Percentiles rank a stretch among this genome's conserved stretches.
Conservation (phyloP, 257 asterid species). For the Primulina eburnea region DNA sequence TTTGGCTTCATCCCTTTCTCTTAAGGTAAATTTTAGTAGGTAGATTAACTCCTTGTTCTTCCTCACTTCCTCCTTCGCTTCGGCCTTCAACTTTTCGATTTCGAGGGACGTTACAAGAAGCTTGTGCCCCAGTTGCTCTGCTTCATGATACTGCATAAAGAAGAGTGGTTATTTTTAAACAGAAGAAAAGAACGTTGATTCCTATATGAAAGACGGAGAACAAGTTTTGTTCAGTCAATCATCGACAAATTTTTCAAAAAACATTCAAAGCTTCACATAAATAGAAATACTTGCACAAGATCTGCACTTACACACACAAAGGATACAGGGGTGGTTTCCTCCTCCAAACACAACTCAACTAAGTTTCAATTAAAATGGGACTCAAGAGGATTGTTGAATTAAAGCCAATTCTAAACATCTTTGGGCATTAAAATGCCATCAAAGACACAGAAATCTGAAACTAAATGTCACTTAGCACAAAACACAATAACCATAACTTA, state of each 20-base stretch:
- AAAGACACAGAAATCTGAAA: neutral
- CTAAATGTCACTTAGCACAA: neutral
- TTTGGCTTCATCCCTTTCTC: slow-evolving; percentile 61
- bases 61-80: slow-evolving; percentile 39
- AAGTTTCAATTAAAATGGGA: neutral
- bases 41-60: slow-evolving; percentile 44
- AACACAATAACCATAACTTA: neutral
- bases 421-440: neutral
- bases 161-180: neutral
- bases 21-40: slow-evolving; percentile 36
- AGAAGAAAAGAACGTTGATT: neutral
- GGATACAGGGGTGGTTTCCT: neutral
- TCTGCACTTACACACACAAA: neutral
- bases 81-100: slow-evolving; percentile 42
- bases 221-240: neutral
- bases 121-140: slow-evolving; percentile 44
- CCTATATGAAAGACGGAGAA: neutral
- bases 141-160: slow-evolving; percentile 35
- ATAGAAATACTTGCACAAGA: neutral
- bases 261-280: neutral
- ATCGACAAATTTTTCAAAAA: neutral
- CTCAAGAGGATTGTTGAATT: neutral
- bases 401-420: neutral
- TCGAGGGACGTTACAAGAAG: slow-evolving; percentile 46
- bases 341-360: neutral